Conservation (phyloP, 1,139 yeast genomes). For the Blastobotrys elegans region DNA sequence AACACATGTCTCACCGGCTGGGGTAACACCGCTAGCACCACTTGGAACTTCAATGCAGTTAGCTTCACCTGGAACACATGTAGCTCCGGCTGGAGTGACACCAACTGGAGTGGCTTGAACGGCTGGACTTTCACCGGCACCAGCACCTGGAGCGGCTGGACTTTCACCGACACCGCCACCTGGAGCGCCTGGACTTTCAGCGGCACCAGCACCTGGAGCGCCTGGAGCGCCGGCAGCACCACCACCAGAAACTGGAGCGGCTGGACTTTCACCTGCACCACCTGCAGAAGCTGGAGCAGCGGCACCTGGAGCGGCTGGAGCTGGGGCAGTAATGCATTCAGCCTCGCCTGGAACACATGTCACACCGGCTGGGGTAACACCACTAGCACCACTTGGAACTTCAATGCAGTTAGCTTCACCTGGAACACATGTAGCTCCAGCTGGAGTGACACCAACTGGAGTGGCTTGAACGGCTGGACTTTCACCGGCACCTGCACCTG, state of each 20-base stretch:
- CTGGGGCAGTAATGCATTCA: constrained; percentile 7
- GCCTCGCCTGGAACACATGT: neutral
- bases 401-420: too few relatives aligned
- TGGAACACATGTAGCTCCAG: neutral
- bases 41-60: neutral
- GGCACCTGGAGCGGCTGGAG: constrained; percentile 7
- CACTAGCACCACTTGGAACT: too few relatives aligned
- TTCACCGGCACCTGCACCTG: neutral
- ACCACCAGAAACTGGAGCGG: neutral
- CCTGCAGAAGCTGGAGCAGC: constrained; percentile 5
- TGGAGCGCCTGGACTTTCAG: constrained; percentile 1
- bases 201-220: constrained; percentile 5
- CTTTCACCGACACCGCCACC: constrained; percentile 1
- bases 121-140: neutral
- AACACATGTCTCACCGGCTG: neutral
- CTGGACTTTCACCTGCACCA: neutral
- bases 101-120: neutral
- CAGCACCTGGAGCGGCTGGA: neutral
- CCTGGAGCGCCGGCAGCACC: constrained; percentile 1
- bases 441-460: neutral
- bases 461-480: neutral
- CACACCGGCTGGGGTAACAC: neutral
- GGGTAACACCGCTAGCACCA: too few relatives aligned
- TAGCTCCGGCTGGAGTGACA: neutral
- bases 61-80: neutral